A percentile compares a stretch with the other conserved stretches of the same genome.
Evolutionary conservation across 2,329 filamentous ascomycete species (phyloP).

Genomic region (Diaporthe batatas): DNA sequence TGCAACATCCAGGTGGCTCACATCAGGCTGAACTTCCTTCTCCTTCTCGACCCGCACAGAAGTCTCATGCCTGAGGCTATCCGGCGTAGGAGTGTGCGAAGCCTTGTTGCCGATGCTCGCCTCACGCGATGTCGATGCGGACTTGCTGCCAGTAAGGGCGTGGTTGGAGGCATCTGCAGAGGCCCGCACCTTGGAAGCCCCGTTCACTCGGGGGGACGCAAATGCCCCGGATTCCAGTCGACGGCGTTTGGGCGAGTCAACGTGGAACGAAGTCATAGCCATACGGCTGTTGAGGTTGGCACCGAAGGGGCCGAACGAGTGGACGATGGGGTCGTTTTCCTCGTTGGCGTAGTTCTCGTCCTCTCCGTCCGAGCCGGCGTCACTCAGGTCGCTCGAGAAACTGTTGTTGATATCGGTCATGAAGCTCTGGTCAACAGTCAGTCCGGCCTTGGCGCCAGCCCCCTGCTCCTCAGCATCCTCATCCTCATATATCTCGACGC

Average conservation of each 20-base stretch:
- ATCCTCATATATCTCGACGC: conserved; percentile 81
- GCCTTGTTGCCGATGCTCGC: conserved; percentile 22
- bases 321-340: conserved; percentile 93
- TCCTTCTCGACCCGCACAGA: conserved; percentile 50
- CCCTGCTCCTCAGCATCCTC: conserved; percentile 66
- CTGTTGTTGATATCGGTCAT: conserved; percentile 64
- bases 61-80: conserved; percentile 2
- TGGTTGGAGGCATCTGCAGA: conserved; percentile 46
- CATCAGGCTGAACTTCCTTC: conserved; percentile 52
- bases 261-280: conserved; percentile 75
- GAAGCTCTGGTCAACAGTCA: conserved; percentile 55
- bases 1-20: conserved; percentile 54
- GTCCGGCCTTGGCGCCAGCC: conserved; percentile 45
- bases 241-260: conserved; percentile 70
- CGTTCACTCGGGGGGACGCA: conserved; percentile 24
- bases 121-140: conserved; percentile 44
- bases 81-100: conserved; percentile 39
- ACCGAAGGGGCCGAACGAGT: conserved; percentile 92
- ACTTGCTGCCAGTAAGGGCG: conserved; percentile 49
- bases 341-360: conserved; percentile 83
- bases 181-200: conserved; percentile 43
- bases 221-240: conserved; percentile 41
- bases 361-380: conserved; percentile 61
- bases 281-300: conserved; percentile 87
- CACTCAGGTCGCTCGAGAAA: conserved; percentile 70